Percentiles rank a stretch among this genome's conserved stretches.
These are phyloP conservation scores for Colletotrichum godetiae DNA, from an alignment of 2,329 filamentous ascomycete species.

Conservation along the genomic window DNA sequence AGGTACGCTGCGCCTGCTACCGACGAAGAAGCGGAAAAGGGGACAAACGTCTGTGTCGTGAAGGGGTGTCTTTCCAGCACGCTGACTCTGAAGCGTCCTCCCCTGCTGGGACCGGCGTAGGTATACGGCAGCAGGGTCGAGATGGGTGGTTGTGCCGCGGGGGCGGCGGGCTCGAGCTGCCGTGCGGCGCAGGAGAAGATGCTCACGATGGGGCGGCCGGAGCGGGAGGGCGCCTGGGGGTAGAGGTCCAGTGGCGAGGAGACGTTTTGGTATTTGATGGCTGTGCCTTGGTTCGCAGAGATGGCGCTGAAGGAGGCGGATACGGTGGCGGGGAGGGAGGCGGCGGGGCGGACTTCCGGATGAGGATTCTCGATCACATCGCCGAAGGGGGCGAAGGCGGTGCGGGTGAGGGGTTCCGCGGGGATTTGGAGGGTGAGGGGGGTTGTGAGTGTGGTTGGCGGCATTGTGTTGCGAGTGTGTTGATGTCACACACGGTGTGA, in stretches of 20 bases:
- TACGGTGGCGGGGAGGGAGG: conserved; percentile 52
- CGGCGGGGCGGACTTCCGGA: conserved; percentile 63
- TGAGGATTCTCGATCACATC: conserved; percentile 82
- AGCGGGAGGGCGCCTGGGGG: conserved; percentile 68
- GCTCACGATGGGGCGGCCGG: conserved; percentile 76
- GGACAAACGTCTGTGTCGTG: conserved; percentile 93
- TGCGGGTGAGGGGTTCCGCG: conserved; percentile 74
- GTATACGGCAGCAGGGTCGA: conserved; percentile 35
- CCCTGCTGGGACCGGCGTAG: conserved; percentile 17
- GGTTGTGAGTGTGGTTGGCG: conserved; percentile 20
- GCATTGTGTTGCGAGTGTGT: background rate
- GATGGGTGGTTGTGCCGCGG: conserved; percentile 20
- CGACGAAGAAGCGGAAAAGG: conserved; percentile 63
- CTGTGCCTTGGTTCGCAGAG: conserved; percentile 85
- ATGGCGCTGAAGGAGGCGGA: conserved; percentile 59
- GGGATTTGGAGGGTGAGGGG: conserved; percentile 55
- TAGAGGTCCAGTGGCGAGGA: conserved; percentile 81
- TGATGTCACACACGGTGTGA: background rate
- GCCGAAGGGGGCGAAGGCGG: conserved; percentile 82
- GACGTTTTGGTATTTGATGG: conserved; percentile 86
- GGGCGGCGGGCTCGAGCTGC: conserved; percentile 47
- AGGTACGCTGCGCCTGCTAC: conserved; percentile 69
- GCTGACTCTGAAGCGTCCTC: conserved; percentile 67
- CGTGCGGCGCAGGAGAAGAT: conserved; percentile 89
- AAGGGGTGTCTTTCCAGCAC: conserved; percentile 93